phyloP scores from a whole-genome alignment of 2,329 filamentous ascomycete species.

The Blastomyces silverae region DNA sequence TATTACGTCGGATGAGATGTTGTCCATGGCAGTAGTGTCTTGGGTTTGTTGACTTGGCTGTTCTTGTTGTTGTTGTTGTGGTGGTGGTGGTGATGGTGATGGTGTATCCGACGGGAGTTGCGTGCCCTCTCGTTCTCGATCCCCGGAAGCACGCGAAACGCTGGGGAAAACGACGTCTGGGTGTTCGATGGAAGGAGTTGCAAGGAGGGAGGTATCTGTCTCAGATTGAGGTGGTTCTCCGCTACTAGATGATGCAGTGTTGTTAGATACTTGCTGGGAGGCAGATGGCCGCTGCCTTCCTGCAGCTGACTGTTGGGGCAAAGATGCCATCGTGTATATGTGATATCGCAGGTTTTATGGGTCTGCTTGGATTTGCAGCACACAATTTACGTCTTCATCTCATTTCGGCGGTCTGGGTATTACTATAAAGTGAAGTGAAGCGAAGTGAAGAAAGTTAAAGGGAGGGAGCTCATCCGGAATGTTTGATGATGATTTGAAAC shows the following conservation, averaged over 20 bases:
- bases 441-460: not conserved
- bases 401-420: not conserved
- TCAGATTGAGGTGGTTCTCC: conserved; percentile 14
- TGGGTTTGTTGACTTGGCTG: conserved; percentile 15
- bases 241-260: conserved; percentile 24
- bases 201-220: not conserved
- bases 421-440: not conserved
- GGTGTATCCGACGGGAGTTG: not conserved
- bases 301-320: conserved; percentile 28
- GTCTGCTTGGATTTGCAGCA: not conserved
- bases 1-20: conserved; percentile 12
- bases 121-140: not conserved
- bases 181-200: conserved; percentile 25
- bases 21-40: conserved; percentile 12
- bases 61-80: conserved; percentile 13
- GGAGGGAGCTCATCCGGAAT: not conserved
- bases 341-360: not conserved
- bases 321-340: conserved; percentile 30
- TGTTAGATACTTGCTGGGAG: conserved; percentile 13
- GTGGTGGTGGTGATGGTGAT: not conserved
- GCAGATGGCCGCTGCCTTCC: conserved; percentile 26
- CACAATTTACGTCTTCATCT: not conserved
- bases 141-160: not conserved
- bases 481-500: not conserved
- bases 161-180: conserved; percentile 13